Evolutionary conservation across 2,329 filamentous ascomycete species (phyloP), one percentile per base, ranked within the genome.

Genomic region (Ceratocystis albifundus): DNA sequence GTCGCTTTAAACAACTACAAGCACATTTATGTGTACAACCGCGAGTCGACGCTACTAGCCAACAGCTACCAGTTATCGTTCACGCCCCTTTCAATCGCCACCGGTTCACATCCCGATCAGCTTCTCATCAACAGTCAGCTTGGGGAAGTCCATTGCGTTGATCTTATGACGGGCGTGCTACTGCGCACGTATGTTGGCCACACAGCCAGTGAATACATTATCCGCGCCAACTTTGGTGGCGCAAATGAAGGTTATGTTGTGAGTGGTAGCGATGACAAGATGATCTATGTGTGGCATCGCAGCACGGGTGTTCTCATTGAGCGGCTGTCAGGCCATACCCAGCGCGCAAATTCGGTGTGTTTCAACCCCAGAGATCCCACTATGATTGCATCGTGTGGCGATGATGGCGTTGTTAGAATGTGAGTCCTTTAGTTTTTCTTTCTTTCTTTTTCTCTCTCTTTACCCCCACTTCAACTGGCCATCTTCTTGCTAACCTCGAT

Each of bases 181-280:
- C 79, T 93, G 3, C 86, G 88, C 70, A 85, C 81, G 70, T 97
- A 89, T 73, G 79, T 84, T 17, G 92, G 90, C 0, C 88, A 92
- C 69, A 83, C 81, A 55, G 89, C 91, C 69, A 87, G 85, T 65
- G 78, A 87, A 1, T 96, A 80, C 72, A 82, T 96, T 66, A 95
- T 99, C 68, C 83, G 93, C 63, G 89, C 87, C 71, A 79, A 81
- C 0, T 94, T 96, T 75, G 94, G 94, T 20, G 94, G 94, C 41
- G 92, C 93, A 1, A 87, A 89, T 67, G 91, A 96, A 76, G 92
- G 88, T 73, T 96, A 96, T 74, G 88, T 97, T 8, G 80, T 95
- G 32, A 93, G 89, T 72, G 94, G 94, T 10, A 96, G 91, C 72
- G 91, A 96, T 82, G 84, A 85, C 69, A 84, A 85, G 1, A 81